Percentiles rank a stretch among this genome's conserved stretches.
phyloP scores from a whole-genome alignment of 2,329 filamentous ascomycete species.

The Cladosporium colombiae region DNA sequence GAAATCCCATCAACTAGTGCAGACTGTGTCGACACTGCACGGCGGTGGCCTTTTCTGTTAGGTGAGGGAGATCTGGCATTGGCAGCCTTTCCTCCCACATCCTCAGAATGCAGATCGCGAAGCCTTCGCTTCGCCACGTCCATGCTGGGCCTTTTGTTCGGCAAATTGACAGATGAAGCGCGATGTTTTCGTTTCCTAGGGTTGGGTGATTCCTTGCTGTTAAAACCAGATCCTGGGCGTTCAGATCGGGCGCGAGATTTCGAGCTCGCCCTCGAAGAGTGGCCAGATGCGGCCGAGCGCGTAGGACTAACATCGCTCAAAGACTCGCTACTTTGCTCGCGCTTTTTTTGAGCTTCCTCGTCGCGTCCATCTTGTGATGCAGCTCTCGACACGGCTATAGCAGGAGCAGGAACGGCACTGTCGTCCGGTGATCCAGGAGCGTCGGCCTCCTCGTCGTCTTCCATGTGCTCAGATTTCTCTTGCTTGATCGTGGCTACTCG shows the following conservation, averaged over 20 bases:
- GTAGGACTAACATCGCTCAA: conserved; percentile 35
- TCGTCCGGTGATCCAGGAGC: conserved; percentile 32
- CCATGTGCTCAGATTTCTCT: conserved; percentile 15
- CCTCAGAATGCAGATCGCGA: conserved; percentile 35
- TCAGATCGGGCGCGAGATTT: conserved; percentile 35
- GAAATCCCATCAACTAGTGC: conserved; percentile 56
- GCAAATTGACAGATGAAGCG: conserved; percentile 37
- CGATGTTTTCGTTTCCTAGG: conserved; percentile 42
- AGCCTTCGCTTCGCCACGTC: conserved; percentile 31
- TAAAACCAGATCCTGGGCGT: conserved; percentile 25
- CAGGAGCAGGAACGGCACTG: conserved; percentile 29
- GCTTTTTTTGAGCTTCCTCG: not conserved
- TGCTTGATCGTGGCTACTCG: conserved; percentile 23
- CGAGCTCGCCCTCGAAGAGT: conserved; percentile 30
- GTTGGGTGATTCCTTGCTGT: conserved; percentile 33
- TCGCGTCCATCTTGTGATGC: conserved; percentile 10
- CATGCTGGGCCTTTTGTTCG: conserved; percentile 36
- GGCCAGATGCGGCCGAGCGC: conserved; percentile 28
- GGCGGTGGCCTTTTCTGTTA: conserved; percentile 58
- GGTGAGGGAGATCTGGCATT: conserved; percentile 60
- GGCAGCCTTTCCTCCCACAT: conserved; percentile 21
- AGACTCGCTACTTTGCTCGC: conserved; percentile 29
- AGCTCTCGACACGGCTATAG: conserved; percentile 28
- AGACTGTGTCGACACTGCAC: conserved; percentile 66
- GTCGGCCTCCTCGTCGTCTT: conserved; percentile 35